phyloP scores from a whole-genome alignment of 495 filamentous ascomycete genomes.

The Paragyromitra xinjiangensis region DNA sequence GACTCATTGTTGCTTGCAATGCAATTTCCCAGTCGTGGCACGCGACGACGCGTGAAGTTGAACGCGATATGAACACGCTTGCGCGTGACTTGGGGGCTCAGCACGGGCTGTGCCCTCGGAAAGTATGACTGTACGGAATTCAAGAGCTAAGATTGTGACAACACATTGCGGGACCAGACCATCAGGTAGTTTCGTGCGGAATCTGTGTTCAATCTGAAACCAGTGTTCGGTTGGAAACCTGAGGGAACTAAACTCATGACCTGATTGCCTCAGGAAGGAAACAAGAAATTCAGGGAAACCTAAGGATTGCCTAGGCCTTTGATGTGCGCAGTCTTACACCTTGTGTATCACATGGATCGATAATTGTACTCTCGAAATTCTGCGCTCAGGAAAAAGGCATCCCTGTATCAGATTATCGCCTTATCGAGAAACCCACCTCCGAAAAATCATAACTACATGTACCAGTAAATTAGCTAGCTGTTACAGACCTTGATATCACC shows the following conservation, averaged over 20 bases:
- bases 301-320: too few relatives aligned
- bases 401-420: neutral
- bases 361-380: too few relatives aligned
- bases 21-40: slow-evolving; percentile 10
- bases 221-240: neutral
- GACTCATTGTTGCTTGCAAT: slow-evolving; percentile 36
- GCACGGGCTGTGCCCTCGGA: neutral
- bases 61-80: slow-evolving; percentile 21
- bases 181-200: neutral
- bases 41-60: slow-evolving; percentile 10
- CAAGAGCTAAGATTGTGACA: neutral
- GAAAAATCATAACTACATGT: neutral
- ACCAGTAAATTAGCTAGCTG: neutral
- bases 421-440: neutral
- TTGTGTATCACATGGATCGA: too few relatives aligned
- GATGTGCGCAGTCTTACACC: too few relatives aligned
- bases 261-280: too few relatives aligned
- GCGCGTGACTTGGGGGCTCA: slow-evolving; percentile 21
- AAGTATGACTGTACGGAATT: slow-evolving; percentile 16
- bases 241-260: neutral
- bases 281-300: too few relatives aligned
- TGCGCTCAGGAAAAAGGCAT: neutral
- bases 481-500: neutral
- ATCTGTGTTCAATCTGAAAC: neutral
- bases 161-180: neutral